Conservation (phyloP, 1,284 basidiomycete species). For the Ustilago hordei region DNA sequence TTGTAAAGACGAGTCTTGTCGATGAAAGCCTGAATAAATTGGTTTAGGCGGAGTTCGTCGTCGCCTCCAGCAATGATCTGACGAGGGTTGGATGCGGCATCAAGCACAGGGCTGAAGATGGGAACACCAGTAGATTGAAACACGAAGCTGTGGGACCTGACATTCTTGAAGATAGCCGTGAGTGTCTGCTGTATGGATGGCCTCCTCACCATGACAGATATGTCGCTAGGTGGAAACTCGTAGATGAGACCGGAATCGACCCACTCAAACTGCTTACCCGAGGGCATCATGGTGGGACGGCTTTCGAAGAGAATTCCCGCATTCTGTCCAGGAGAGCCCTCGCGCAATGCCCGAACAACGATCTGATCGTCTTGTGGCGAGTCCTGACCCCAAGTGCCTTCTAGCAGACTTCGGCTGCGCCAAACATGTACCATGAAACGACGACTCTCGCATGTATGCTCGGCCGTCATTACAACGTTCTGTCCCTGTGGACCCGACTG, state of each 20-base stretch:
- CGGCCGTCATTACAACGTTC: slow-evolving; percentile 4
- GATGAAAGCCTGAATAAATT: slow-evolving; percentile 11
- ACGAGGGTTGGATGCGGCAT: neutral
- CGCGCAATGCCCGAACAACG: neutral
- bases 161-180: slow-evolving; percentile 5
- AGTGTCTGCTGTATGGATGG: slow-evolving; percentile 8
- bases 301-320: neutral
- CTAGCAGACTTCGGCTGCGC: slow-evolving; percentile 4
- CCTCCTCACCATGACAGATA: slow-evolving; percentile 10
- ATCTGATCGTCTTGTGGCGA: neutral
- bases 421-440: slow-evolving; percentile 17
- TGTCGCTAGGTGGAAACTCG: slow-evolving; percentile 7
- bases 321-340: neutral
- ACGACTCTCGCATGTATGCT: neutral
- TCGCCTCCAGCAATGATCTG: slow-evolving; percentile 1
- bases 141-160: neutral
- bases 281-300: neutral
- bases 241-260: slow-evolving; percentile 16
- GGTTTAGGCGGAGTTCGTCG: slow-evolving; percentile 8
- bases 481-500: neutral
- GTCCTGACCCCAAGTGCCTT: neutral
- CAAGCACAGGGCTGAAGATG: neutral
- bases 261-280: slow-evolving; percentile 4
- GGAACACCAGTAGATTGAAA: slow-evolving; percentile 11
- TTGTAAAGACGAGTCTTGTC: neutral